A percentile compares a stretch with the other conserved stretches of the same genome.
phyloP scores from a whole-genome alignment of 768 basidiomycete genomes.

The Boletellus ananas region DNA sequence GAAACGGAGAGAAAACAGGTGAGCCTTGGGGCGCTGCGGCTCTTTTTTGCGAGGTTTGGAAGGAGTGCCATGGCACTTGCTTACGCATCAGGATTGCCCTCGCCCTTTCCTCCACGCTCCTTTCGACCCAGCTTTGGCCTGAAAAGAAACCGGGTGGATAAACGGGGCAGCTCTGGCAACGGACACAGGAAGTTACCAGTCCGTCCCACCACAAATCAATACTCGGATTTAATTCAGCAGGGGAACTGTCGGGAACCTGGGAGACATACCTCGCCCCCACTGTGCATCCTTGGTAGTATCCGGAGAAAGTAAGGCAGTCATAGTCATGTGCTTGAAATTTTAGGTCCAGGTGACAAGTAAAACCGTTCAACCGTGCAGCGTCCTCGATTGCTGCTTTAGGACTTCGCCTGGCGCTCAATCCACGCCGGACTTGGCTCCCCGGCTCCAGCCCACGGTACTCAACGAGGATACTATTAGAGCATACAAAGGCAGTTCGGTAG shows the following conservation, averaged over 20 bases:
- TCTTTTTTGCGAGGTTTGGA: not conserved
- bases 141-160: constrained; percentile 11
- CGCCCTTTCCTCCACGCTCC: constrained; percentile 51
- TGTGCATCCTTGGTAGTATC: constrained; percentile 30
- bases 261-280: constrained; percentile 42
- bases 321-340: constrained; percentile 25
- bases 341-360: constrained; percentile 18
- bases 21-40: no score
- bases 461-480: not conserved
- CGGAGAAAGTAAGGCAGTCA: constrained; percentile 26
- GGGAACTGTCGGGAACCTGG: constrained; percentile 7
- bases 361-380: constrained; percentile 5
- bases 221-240: constrained; percentile 43
- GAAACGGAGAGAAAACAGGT: not conserved
- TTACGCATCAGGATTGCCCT: constrained; percentile 39
- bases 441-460: not conserved
- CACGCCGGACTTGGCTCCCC: constrained; percentile 13
- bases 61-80: constrained; percentile 1
- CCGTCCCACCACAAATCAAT: constrained; percentile 80
- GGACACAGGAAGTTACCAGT: constrained; percentile 52
- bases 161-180: not conserved
- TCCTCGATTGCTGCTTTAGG: constrained; percentile 30
- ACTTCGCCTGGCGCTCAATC: constrained; percentile 28
- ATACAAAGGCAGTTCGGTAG: constrained; percentile 2
- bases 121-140: constrained; percentile 79